Conservation (phyloP, 169 alveolate genomes). For the Plasmodium coatneyi region DNA sequence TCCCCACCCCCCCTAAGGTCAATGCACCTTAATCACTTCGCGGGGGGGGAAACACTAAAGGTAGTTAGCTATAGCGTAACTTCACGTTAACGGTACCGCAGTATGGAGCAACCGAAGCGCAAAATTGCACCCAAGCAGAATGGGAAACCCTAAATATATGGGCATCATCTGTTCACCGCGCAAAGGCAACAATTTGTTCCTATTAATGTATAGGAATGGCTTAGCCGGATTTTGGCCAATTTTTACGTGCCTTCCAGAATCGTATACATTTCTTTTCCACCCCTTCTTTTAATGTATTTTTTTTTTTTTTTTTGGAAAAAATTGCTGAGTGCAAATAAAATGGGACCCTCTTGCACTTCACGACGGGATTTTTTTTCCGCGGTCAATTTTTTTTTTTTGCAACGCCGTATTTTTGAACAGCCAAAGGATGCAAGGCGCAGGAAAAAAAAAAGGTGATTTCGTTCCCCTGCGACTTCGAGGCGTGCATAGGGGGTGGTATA, state of each 20-base stretch:
- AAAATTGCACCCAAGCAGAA: neutral
- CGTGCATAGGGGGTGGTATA: neutral
- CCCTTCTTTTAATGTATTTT: neutral
- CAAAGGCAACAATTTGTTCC: neutral
- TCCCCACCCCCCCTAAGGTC: neutral
- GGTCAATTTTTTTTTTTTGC: neutral
- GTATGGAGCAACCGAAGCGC: neutral
- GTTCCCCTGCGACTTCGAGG: neutral
- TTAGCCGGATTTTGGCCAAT: neutral
- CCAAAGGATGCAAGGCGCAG: neutral
- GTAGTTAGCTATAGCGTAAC: neutral
- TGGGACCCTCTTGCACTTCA: neutral
- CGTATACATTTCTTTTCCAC: neutral
- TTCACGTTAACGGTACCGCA: neutral
- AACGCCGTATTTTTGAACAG: neutral
- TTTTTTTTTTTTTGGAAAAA: neutral
- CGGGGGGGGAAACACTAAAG: neutral
- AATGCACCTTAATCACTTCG: neutral
- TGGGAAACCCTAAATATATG: neutral
- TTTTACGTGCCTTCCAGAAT: neutral
- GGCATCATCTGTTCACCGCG: neutral
- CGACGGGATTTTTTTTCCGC: neutral
- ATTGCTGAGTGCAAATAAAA: neutral
- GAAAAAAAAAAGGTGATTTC: neutral
- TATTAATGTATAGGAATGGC: neutral